phyloP scores from a whole-genome alignment of 2,329 filamentous ascomycete species.

The Ophidiomyces ophidiicola region DNA sequence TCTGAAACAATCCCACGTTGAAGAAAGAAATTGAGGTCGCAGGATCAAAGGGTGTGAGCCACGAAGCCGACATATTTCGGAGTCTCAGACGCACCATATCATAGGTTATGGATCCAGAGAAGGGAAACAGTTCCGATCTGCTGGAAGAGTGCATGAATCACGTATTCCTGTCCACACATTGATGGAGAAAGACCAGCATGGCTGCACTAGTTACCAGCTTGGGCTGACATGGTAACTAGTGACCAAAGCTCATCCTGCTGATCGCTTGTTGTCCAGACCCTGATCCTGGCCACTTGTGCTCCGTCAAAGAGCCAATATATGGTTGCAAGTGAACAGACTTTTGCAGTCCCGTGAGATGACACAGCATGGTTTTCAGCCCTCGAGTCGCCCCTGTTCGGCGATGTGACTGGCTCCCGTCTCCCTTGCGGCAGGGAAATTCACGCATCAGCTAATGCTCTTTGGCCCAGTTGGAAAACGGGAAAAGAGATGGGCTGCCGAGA shows the following conservation, averaged over 20 bases:
- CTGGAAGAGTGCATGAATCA: constrained; percentile 9
- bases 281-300: constrained; percentile 9
- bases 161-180: constrained; percentile 1
- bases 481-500: constrained; percentile 6
- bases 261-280: constrained; percentile 10
- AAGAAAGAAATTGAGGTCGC: no score
- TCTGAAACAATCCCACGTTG: no score
- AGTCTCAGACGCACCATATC: no score
- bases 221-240: constrained; percentile 2
- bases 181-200: constrained; percentile 5
- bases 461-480: constrained; percentile 3
- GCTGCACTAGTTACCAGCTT: background rate
- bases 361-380: constrained; percentile 6
- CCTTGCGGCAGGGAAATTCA: constrained; percentile 6
- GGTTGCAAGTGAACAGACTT: constrained; percentile 7
- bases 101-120: constrained; percentile 3
- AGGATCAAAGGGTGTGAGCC: background rate
- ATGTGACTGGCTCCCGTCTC: constrained; percentile 6
- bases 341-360: constrained; percentile 6
- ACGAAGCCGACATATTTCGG: background rate
- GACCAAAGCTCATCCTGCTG: background rate
- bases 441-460: constrained; percentile 7
- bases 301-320: background rate
- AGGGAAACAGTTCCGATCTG: background rate
- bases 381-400: background rate